A percentile compares a stretch with the other conserved stretches of the same genome.
phyloP scores from a whole-genome alignment of 1,284 basidiomycete species.

The Tilletia caries region DNA sequence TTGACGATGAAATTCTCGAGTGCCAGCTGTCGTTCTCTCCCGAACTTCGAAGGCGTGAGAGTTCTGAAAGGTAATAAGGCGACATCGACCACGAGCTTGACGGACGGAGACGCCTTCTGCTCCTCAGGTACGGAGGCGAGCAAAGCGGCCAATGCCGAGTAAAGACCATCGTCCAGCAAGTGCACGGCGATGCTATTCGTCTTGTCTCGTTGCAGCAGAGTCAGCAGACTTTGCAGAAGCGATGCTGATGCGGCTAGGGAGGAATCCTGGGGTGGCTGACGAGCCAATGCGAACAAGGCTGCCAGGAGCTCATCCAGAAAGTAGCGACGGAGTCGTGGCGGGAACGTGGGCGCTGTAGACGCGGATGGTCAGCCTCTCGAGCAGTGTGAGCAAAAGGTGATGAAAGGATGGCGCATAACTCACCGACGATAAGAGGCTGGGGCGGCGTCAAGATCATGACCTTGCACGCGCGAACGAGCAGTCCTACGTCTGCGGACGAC shows the following conservation, averaged over 20 bases:
- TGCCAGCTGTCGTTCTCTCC: neutral
- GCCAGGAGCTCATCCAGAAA: neutral
- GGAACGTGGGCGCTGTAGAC: neutral
- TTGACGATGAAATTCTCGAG: neutral
- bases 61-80: neutral
- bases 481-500: neutral
- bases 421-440: neutral
- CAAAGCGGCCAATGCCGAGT: neutral
- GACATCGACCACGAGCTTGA: constrained; percentile 5
- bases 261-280: neutral
- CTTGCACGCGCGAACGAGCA: neutral
- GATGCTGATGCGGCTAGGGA: neutral
- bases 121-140: neutral
- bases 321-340: neutral
- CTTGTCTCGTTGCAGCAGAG: neutral
- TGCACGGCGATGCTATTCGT: neutral
- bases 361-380: constrained; percentile 1
- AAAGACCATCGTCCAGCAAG: neutral
- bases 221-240: neutral
- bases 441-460: neutral
- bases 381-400: neutral
- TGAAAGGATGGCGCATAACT: neutral
- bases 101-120: neutral
- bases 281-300: neutral
- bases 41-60: neutral